Evolutionary conservation across 805 yeast genomes (phyloP), one percentile per base, ranked within the genome.

Genomic region (Kuraishia floccosa): DNA sequence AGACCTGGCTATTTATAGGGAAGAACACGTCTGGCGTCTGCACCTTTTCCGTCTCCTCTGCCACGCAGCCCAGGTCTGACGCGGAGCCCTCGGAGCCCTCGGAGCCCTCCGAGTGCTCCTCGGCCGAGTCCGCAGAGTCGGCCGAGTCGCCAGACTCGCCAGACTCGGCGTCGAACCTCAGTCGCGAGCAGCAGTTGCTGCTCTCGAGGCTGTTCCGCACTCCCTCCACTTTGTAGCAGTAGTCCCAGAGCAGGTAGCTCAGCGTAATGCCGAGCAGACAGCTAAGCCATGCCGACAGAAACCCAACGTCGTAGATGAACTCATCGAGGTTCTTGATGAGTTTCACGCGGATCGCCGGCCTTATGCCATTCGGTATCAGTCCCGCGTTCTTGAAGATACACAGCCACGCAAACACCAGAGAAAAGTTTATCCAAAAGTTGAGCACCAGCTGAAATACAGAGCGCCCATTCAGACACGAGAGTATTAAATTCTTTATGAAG

Each of bases 311-410:
- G 37, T 63, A 69, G 30, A 65, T 42, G 31, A 52, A 52, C 17
- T 43, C 42, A 52, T 60, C 84, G 39, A 53, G 39, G 30, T 58
- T 51, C 35, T 58, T 60, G 9, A 67, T 59, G 14, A 69, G 42
- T 33, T 64, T 56, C 28, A 69, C 71, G 42, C 65, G 63, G 37
- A 73, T 70, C 8, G 42, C 34, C 0, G 83, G 84, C 36, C 83
- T 56, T 39, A 64, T 57, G 4, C 51, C 52, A 17, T 54, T 60
- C 6, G 85, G 82, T 24, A 72, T 71, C 3, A 56, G 24, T 2
- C 72, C 73, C 1, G 82, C 81, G 42, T 73, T 63, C 46, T 72
- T 68, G 53, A 75, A 76, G 15, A 72, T 63, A 24, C 50, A 34
- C 25, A 76, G 50, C 82, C 82, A 75, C 14, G 63, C 40, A 24